Evolutionary conservation across 176 grass and related monocot genomes (phyloP).

Genomic region (Eragrostis curvula): DNA sequence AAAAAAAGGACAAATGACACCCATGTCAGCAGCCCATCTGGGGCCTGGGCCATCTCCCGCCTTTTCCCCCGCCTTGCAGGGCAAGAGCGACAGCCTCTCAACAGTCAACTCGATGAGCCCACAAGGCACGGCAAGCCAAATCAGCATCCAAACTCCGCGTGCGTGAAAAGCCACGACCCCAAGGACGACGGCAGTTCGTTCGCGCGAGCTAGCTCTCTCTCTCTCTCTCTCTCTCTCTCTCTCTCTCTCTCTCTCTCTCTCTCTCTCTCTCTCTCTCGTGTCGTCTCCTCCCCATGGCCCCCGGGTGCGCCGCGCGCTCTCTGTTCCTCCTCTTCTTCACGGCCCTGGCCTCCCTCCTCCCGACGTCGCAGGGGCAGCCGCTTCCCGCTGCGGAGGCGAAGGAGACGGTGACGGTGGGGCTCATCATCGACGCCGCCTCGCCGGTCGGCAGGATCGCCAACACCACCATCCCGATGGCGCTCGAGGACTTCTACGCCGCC

Average conservation of each 20-base stretch:
- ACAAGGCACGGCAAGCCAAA: no score
- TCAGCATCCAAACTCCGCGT: neutral
- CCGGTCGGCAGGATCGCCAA: slow-evolving; percentile 48
- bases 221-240: no score
- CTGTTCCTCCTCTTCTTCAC: slow-evolving; percentile 7
- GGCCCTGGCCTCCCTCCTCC: neutral
- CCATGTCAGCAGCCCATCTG: no score
- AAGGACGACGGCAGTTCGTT: neutral
- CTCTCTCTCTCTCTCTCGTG: neutral
- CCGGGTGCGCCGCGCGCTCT: neutral
- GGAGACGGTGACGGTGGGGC: slow-evolving; percentile 48
- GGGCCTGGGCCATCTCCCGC: no score
- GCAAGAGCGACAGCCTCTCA: no score
- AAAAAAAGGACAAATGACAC: no score
- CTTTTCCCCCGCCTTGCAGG: no score
- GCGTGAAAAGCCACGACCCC: no score
- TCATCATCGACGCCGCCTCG: slow-evolving; percentile 59
- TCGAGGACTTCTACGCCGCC: slow-evolving; percentile 64
- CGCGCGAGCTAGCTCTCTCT: neutral
- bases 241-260: no score
- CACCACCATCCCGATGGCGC: slow-evolving; percentile 60
- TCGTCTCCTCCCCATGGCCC: slow-evolving; percentile 32
- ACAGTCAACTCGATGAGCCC: no score
- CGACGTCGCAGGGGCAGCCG: slow-evolving; percentile 1
- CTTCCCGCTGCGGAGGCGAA: neutral